Base-by-base conservation (phyloP, 192 early-diverging fungal genomes). In the Coemansia aciculifera region DNA sequence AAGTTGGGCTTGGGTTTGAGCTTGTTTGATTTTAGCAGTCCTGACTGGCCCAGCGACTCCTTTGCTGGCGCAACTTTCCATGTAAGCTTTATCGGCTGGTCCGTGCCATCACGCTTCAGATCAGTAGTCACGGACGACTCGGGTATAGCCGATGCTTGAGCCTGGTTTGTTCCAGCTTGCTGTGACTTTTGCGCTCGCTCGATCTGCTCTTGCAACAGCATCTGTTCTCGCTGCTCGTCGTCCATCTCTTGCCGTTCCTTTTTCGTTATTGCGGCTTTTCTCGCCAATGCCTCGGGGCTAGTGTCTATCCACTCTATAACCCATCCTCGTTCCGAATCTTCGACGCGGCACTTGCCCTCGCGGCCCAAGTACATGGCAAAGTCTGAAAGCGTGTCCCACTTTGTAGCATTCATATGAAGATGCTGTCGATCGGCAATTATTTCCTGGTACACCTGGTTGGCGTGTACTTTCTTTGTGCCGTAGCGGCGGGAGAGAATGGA, bases 361-460 rank as follows among this genome's bases (percentile, higher is more conserved):
- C 86, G 86, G 2, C 95, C 96, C 40, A 99, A 73, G 71, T 93
- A 83, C 81, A 90, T 94, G 46, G 89, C 86, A 77, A 96, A 99
- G 44, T 94, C 94, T 6, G 90, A 85, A 32, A 99, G 79, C n/a
- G 94, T 87, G 4, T 89, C 83, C 97, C 97, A 99, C 59, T 87
- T 74, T 0, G 97, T 99, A 2, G 95, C 84, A 68, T 97, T 99
- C 95, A 99, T 97, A 70, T 99, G 97, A 44, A 95, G 66, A 79
- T 99, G 97, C 57, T 93, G 84, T 32, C 90, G 80, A 75, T 99
- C 93, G 5, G 89, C 79, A 66, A 99, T 93, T 37, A 95, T 94
- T 76, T 99, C 97, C 74, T 99, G 93, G 84, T 99, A 99, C 1
- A 98, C 94, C 19, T 91, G 87, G 73, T 99, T 98, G n/a, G 95